Evolutionary conservation across 2,329 filamentous ascomycete species (phyloP).

Genomic region (Aspergillus sp.): DNA sequence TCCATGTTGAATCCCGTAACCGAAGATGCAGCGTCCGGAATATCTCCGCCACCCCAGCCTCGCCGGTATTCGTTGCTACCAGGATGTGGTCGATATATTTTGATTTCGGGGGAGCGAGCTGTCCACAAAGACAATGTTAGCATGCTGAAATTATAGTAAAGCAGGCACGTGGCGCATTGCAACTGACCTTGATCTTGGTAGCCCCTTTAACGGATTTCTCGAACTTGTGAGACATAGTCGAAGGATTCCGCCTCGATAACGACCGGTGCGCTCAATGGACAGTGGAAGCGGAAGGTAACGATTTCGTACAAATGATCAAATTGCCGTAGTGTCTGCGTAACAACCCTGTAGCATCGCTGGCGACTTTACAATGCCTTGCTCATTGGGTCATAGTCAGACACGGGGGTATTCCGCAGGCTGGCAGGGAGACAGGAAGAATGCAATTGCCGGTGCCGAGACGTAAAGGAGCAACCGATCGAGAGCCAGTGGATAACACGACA

Average conservation of each 20-base stretch:
- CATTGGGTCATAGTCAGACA: too few species aligned
- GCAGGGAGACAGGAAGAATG: too few species aligned
- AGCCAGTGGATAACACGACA: too few species aligned
- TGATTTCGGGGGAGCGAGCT: conserved; percentile 93
- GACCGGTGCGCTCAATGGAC: too few species aligned
- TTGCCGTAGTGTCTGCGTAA: too few species aligned
- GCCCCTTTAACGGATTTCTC: conserved; percentile 99
- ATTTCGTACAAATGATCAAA: too few species aligned
- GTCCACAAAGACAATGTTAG: conserved; percentile 14
- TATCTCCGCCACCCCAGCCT: conserved; percentile 89
- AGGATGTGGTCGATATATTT: conserved; percentile 99
- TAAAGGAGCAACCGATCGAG: too few species aligned
- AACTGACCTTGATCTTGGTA: conserved; percentile 84
- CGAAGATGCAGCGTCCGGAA: conserved; percentile 85
- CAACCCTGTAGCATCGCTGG: too few species aligned
- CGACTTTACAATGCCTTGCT: too few species aligned
- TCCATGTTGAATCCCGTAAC: conserved; percentile 94
- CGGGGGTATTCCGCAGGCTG: too few species aligned
- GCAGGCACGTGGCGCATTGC: neutral
- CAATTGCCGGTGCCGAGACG: too few species aligned
- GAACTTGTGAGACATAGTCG: conserved; percentile 53
- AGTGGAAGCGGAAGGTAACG: too few species aligned
- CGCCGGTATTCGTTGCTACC: conserved; percentile 85
- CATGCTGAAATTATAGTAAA: neutral
- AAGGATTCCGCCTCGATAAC: neutral